Base-by-base conservation (phyloP, 108 stramenopile species). In the Cyclotella atomus region DNA sequence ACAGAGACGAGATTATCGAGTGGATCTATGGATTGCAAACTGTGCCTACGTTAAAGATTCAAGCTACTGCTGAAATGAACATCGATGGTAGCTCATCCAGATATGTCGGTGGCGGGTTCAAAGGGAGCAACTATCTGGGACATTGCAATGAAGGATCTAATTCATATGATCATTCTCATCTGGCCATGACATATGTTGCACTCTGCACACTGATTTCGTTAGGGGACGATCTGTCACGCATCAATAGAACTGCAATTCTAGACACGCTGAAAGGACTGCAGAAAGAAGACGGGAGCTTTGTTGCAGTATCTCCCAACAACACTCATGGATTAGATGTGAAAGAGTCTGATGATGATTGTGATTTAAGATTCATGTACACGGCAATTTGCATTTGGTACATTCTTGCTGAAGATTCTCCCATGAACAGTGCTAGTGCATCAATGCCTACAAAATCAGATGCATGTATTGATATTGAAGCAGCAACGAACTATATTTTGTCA, bases 361-460 rank as follows among this genome's bases (percentile, higher is more conserved):
- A 97, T 84, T 68, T 96, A 69, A 68, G 96, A 34, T 97, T 97
- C 70, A 59, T 91, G 70, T 97, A 94, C 83, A 94, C 95, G 65
- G 96, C 94, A 41, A 79, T 81, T 60, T 76, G 61, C 25, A 88
- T 91, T 65, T 88, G 85, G 65, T 79, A 91, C 78, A 56, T 89
- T 56, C 65, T 91, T 28, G 59, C 84, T 16, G 32, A 72, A 8
- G 60, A 72, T 36, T 36, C 29, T 45, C 53, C 29, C 5, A 45
- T 28, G 23, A 56, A 57, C 56, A 29, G 32, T 9, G 23, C 21
- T 41, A 16, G 36, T 24, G 10, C 20, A 46, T 83, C 2, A 67
- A 69, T 32, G 19, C 25, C 4, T 76, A 80, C 23, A 19, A 68
- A 55, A 23, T 17, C 29, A 69, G n/a, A 17, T 23, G 29, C 49